Evolutionary conservation across 345 rosid genomes (phyloP).

Genomic region (Moricandia arvensis): DNA sequence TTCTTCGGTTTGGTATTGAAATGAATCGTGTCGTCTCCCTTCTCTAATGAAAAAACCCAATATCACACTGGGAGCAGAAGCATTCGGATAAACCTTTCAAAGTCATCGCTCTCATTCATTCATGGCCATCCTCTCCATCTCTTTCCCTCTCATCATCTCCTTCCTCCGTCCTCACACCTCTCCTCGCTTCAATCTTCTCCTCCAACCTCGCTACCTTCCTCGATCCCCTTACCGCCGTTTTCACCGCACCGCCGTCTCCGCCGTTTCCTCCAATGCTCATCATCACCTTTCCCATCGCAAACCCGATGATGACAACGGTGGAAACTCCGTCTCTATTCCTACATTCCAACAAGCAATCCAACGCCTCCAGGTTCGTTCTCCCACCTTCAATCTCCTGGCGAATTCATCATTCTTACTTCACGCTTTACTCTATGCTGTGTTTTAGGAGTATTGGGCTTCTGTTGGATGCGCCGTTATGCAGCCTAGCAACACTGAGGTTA

Average conservation of each 20-base stretch:
- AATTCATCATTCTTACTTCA: neutral
- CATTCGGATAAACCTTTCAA: conserved; percentile 6
- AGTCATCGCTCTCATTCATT: conserved; percentile 14
- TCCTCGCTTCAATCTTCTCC: conserved; percentile 39
- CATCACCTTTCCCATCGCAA: conserved; percentile 45
- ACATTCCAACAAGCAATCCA: conserved; percentile 96
- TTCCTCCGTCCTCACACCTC: conserved; percentile 52
- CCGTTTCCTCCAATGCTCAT: conserved; percentile 40
- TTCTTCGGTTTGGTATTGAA: neutral
- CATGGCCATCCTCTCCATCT: conserved; percentile 61
- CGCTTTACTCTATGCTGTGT: neutral
- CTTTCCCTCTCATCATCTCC: conserved; percentile 67
- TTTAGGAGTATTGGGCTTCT: conserved; percentile 90
- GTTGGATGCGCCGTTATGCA: conserved; percentile 98
- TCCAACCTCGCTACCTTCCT: conserved; percentile 17
- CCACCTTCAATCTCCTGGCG: neutral
- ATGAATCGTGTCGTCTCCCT: neutral
- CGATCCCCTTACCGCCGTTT: conserved; percentile 36
- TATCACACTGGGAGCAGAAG: neutral
- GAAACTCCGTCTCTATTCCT: conserved; percentile 42
- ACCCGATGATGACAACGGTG: conserved; percentile 12
- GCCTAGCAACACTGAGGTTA: conserved; percentile 96
- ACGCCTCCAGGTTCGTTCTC: conserved; percentile 63
- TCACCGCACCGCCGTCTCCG: conserved; percentile 38
- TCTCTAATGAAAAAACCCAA: neutral